Base-by-base conservation (phyloP, 176 grass and related monocot genomes). In the Aegilops longissima region DNA sequence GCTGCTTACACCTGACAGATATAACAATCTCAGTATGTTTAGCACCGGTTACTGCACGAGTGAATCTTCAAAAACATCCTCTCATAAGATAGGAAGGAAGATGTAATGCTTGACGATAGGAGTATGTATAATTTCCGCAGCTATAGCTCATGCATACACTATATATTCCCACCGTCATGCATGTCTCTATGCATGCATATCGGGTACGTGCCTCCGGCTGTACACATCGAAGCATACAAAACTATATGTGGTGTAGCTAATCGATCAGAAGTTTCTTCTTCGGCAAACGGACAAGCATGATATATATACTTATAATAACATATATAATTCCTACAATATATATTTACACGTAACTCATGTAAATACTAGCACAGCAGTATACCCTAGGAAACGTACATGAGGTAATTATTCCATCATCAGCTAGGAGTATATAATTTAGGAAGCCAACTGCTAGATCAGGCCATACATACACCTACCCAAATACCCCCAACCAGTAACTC, bases 281-380 rank as follows among this genome's bases (percentile, higher is more conserved):
- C n/a, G 18, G 31, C 59, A 38, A 31, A 82, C 14, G 49, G 62
- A n/a, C 36, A 51, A 21, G 24, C 29, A 45, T 42, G 34, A 72
- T 82, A 66, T 69, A 78, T 78, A 66, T 77, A 47, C n/a, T 84
- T 77, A 87, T 2, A 69, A n/a, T 24, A 21, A 59, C 6, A 54
- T 6, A 54, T 54, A 54, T 73, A 47, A 49, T 52, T 76, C 38
- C 77, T 84, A 76, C 42, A 76, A 79, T 77, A 84, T 74, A 80
- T 85, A 90, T 80, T 36, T 86, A 82, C 83, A 88, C 8, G 45
- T 86, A 76, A 81, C 61, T 69, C 68, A 90, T 82, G 39, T 42
- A 66, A 76, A 76, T 81, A 77, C 47, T 77, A 30, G 16, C 1
- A 52, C 5, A 5, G 2, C 14, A 31, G 45, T 76, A 83, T 70